Evolutionary conservation across 1,284 basidiomycete species (phyloP).

Genomic region (Chalciporus sp.): DNA sequence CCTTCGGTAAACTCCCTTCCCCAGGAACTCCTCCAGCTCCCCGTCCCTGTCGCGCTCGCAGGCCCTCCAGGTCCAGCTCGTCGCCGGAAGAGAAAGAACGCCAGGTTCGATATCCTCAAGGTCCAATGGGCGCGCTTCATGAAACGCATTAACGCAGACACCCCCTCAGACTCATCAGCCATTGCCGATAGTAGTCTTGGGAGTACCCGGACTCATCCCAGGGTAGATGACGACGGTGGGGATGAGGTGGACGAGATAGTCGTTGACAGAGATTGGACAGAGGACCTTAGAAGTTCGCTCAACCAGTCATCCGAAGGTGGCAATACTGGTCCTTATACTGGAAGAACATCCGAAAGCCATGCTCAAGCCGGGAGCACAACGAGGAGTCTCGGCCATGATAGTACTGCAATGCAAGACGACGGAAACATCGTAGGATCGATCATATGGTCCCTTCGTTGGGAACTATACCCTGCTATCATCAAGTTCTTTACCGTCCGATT

Average conservation of each 20-base stretch:
- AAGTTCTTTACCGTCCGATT: constrained; percentile 62
- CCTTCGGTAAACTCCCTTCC: constrained; percentile 5
- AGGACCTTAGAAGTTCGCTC: constrained; percentile 53
- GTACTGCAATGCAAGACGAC: constrained; percentile 30
- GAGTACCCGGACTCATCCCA: constrained; percentile 34
- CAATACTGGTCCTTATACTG: constrained; percentile 33
- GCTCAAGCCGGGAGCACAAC: constrained; percentile 32
- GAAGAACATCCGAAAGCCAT: constrained; percentile 45
- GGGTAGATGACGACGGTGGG: constrained; percentile 32
- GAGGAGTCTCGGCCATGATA: constrained; percentile 39
- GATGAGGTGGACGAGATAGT: constrained; percentile 64
- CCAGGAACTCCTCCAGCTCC: constrained; percentile 21
- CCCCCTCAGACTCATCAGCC: constrained; percentile 45
- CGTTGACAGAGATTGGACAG: constrained; percentile 70
- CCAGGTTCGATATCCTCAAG: constrained; percentile 40
- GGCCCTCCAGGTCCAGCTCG: constrained; percentile 8
- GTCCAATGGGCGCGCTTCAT: constrained; percentile 47
- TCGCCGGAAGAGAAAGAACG: constrained; percentile 33
- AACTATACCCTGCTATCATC: constrained; percentile 41
- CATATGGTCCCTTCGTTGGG: constrained; percentile 41
- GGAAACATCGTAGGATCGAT: constrained; percentile 32
- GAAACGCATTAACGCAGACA: constrained; percentile 45
- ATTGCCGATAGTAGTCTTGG: constrained; percentile 44
- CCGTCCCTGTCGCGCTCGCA: constrained; percentile 23
- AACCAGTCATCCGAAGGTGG: constrained; percentile 52